Percentiles rank a stretch among this genome's conserved stretches.
Evolutionary conservation across 2,329 filamentous ascomycete species (phyloP).

Genomic region (Cercospora sojina): DNA sequence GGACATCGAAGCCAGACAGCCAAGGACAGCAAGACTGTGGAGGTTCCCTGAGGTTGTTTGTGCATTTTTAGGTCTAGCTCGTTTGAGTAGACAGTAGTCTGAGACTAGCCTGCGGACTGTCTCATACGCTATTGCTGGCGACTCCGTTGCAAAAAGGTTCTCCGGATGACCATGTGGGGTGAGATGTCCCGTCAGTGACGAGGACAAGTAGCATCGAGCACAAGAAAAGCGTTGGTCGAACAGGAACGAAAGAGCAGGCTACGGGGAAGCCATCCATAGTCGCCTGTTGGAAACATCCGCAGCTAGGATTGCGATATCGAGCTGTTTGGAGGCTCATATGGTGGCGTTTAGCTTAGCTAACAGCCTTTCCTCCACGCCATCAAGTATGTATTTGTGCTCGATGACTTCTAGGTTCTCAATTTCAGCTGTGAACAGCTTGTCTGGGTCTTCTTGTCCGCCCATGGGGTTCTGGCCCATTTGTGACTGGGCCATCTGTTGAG

Average conservation of each 20-base stretch:
- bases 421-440: conserved; percentile 91
- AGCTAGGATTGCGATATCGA: background rate
- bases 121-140: background rate
- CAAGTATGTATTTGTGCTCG: conserved; percentile 88
- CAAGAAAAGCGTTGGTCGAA: background rate
- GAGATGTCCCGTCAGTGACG: background rate
- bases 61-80: background rate
- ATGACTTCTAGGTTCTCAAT: conserved; percentile 94
- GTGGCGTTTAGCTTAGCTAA: conserved; percentile 48
- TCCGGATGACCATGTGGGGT: background rate
- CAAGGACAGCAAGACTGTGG: background rate
- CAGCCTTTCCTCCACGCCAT: conserved; percentile 82
- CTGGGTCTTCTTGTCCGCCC: conserved; percentile 86
- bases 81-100: background rate
- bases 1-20: conserved; percentile 5
- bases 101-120: background rate
- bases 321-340: conserved; percentile 10
- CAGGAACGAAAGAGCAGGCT: conserved; percentile 3
- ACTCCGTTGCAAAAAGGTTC: background rate
- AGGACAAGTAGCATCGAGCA: background rate
- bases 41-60: background rate
- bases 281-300: background rate
- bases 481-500: conserved; percentile 68
- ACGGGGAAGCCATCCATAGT: background rate
- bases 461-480: conserved; percentile 72